A percentile compares a stretch with the other conserved stretches of the same genome.
Evolutionary conservation across 1,284 basidiomycete genomes (phyloP).

Genomic region (Naganishia cerealis): DNA sequence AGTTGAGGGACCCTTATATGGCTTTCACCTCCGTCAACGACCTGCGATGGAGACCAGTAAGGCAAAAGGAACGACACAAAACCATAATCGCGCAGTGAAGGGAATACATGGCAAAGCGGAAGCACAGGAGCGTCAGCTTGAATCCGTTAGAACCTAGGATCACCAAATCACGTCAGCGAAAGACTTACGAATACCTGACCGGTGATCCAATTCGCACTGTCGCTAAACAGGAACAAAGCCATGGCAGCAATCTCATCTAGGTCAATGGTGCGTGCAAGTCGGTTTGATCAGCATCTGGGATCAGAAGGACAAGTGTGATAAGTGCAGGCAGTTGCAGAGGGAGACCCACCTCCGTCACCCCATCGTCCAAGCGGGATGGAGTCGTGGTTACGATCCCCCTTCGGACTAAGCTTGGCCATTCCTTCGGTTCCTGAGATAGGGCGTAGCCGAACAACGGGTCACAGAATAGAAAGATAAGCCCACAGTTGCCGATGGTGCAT

Average conservation of each 20-base stretch:
- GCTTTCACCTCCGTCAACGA: constrained; percentile 51
- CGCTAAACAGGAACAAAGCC: constrained; percentile 82
- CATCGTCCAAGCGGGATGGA: constrained; percentile 64
- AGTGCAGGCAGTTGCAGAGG: background rate
- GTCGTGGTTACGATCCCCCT: constrained; percentile 48
- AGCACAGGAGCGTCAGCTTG: background rate
- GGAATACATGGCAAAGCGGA: background rate
- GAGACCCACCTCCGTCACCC: constrained; percentile 59
- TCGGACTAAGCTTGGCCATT: constrained; percentile 66
- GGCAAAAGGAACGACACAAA: constrained; percentile 43
- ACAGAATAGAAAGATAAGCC: constrained; percentile 6
- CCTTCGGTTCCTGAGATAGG: constrained; percentile 85
- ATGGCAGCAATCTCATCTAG: constrained; percentile 73
- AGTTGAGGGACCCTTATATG: constrained; percentile 44
- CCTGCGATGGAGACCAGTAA: constrained; percentile 34
- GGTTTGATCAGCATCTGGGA: background rate
- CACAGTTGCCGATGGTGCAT: background rate
- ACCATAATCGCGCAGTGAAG: constrained; percentile 32
- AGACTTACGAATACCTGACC: constrained; percentile 60
- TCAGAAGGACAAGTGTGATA: background rate
- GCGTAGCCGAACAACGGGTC: constrained; percentile 36
- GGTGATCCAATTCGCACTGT: constrained; percentile 77
- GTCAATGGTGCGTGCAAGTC: no score
- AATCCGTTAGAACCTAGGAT: no score
- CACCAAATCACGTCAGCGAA: background rate